Base-by-base conservation (phyloP, 768 basidiomycete species). In the Pisolithus orientalis region DNA sequence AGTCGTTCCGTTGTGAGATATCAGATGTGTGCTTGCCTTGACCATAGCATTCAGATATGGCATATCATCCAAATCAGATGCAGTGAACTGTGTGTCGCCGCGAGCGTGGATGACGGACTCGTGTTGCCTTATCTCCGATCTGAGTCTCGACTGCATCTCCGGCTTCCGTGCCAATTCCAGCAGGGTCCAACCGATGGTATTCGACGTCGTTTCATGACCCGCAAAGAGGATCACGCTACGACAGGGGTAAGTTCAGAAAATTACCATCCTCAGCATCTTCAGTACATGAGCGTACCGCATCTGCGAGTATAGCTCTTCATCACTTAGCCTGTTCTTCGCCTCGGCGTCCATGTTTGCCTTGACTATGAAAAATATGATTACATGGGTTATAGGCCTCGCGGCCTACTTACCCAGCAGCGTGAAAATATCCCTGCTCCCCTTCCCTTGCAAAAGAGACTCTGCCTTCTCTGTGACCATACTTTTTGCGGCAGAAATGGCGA, bases 201-300 rank as follows among this genome's bases (percentile, higher is more conserved):
- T 79, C 3, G 84, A 75, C 45, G 78, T 82, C 4, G 83, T 86
- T 62, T 84, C 85, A 61, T 86, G 78, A 1, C 75, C 76, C 38
- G 76, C 75, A 8, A 79, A 57, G 7, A 78, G 57, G 11, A 79
- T 73, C n/a, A 74, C 76, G 14, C 75, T 77, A 32, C n/a, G 3
- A 6, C 11, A 13, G 29, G 10, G 1, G n/a, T 16, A 31, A n/a
- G 6, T 11, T n/a, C 13, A 52, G 16, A 21, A n/a, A 32, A 47
- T 7, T 9, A 45, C 11, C 7, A 39, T 32, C 38, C 5, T 27
- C 31, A 38, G 5, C 31, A 32, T 32, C 38, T 5, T 27, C 31
- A 38, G 5, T 25, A 32, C 8, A 32, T 9, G 9, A 4, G 31
- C 31, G 10, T 32, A 32, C 31, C 31, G n/a, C 21, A 48, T 44